Conservation (phyloP, 352 stramenopile species). For the Phytopythium vexans region DNA sequence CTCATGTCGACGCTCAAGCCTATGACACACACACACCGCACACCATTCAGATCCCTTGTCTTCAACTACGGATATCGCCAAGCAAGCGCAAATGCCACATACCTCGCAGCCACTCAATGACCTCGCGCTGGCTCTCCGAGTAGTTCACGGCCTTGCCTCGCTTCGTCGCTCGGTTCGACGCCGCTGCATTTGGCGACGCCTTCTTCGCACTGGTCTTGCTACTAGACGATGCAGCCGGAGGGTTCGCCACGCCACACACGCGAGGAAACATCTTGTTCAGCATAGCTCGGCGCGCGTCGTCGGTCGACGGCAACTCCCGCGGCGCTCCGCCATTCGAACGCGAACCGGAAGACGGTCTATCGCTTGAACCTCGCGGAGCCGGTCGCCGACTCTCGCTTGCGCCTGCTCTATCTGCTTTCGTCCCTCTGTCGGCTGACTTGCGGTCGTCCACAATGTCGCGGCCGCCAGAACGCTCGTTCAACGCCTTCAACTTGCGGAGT, state of each 20-base stretch:
- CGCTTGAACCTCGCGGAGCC: conserved; percentile 1
- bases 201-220: conserved; percentile 13
- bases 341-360: conserved; percentile 19
- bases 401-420: conserved; percentile 6
- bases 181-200: not conserved
- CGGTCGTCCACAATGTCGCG: not conserved
- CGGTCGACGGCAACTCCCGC: conserved; percentile 10
- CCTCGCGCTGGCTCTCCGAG: conserved; percentile 71
- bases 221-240: conserved; percentile 9
- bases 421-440: conserved; percentile 15
- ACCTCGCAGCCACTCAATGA: conserved; percentile 72
- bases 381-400: no score
- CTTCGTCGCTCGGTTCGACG: conserved; percentile 7
- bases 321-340: conserved; percentile 12
- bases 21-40: not conserved
- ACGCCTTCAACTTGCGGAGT: conserved; percentile 4
- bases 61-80: not conserved
- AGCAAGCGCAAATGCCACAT: not conserved
- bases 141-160: conserved; percentile 51
- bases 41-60: not conserved
- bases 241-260: conserved; percentile 46
- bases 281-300: conserved; percentile 55
- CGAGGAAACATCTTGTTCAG: conserved; percentile 82
- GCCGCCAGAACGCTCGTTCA: conserved; percentile 2
- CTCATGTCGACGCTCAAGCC: conserved; percentile 80